Evolutionary conservation across 164 flowering plant genomes (phyloP).

Genomic region (Tetracentron sinense): DNA sequence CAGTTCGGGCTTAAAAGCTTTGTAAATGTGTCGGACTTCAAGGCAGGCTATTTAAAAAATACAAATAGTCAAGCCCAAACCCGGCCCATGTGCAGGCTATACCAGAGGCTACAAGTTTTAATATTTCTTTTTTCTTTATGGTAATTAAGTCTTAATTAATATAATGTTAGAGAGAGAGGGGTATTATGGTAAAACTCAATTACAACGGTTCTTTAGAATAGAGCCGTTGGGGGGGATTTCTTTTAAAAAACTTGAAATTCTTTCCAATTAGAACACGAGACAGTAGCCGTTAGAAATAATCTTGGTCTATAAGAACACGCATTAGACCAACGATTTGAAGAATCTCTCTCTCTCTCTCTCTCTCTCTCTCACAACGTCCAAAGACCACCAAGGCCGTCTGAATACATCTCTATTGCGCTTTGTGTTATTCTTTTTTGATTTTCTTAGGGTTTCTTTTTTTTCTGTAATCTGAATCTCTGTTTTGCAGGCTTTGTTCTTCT

Average conservation of each 20-base stretch:
- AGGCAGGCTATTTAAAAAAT: too few relatives aligned
- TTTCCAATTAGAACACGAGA: too few relatives aligned
- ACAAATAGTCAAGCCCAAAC: too few relatives aligned
- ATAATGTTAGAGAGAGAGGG: too few relatives aligned
- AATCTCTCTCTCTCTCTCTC: neutral
- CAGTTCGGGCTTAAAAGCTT: too few relatives aligned
- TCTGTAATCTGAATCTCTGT: slow-evolving; percentile 7
- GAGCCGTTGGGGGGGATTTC: slow-evolving; percentile 14
- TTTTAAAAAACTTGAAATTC: neutral
- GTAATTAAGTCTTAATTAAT: too few relatives aligned
- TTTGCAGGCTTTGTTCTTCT: slow-evolving; percentile 11
- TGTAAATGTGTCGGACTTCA: too few relatives aligned
- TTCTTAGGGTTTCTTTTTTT: neutral
- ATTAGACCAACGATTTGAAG: neutral
- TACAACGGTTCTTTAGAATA: slow-evolving; percentile 17
- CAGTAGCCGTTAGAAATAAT: neutral
- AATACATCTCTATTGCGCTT: neutral
- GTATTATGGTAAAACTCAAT: slow-evolving; percentile 13
- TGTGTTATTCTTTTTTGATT: neutral
- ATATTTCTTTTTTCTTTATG: too few relatives aligned
- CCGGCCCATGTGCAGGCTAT: too few relatives aligned
- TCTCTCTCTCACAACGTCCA: slow-evolving; percentile 3
- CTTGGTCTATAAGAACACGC: neutral
- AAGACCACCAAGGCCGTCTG: neutral
- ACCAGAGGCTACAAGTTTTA: too few relatives aligned